Evolutionary conservation across 306 rosid genomes (phyloP).

Genomic region (Begonia peltatifolia): DNA sequence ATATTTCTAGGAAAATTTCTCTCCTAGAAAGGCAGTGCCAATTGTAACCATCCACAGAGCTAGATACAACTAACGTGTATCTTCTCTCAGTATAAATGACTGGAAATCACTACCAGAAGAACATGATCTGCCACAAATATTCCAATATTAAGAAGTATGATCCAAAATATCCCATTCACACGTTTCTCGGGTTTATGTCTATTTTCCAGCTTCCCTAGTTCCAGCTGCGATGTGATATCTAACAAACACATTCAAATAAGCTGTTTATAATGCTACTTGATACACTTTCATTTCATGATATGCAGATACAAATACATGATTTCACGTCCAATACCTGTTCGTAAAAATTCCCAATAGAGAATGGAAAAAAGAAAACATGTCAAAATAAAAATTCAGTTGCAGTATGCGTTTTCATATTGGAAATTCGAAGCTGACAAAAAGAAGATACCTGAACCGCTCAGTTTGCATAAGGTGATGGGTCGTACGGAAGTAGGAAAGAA

Average conservation of each 20-base stretch:
- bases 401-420: neutral
- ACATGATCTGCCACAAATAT: slow-evolving; percentile 66
- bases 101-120: slow-evolving; percentile 33
- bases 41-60: too few species aligned
- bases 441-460: slow-evolving; percentile 41
- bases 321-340: slow-evolving; percentile 14
- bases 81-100: neutral
- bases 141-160: slow-evolving; percentile 68
- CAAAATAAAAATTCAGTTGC: neutral
- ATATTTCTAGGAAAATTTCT: too few species aligned
- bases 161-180: slow-evolving; percentile 82
- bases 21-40: too few species aligned
- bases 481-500: slow-evolving; percentile 11
- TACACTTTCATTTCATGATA: neutral
- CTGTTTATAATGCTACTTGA: neutral
- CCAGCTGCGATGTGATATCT: slow-evolving; percentile 69
- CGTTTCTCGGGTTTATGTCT: slow-evolving; percentile 42
- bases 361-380: neutral
- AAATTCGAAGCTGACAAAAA: neutral
- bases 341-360: slow-evolving; percentile 22
- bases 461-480: slow-evolving; percentile 23
- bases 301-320: neutral
- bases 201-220: slow-evolving; percentile 39
- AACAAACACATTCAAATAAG: slow-evolving; percentile 12
- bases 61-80: too few species aligned